Evolutionary conservation across 2,329 filamentous ascomycete genomes (phyloP), one percentile per base, ranked within the genome.

Genomic region (Thelonectria discophora): DNA sequence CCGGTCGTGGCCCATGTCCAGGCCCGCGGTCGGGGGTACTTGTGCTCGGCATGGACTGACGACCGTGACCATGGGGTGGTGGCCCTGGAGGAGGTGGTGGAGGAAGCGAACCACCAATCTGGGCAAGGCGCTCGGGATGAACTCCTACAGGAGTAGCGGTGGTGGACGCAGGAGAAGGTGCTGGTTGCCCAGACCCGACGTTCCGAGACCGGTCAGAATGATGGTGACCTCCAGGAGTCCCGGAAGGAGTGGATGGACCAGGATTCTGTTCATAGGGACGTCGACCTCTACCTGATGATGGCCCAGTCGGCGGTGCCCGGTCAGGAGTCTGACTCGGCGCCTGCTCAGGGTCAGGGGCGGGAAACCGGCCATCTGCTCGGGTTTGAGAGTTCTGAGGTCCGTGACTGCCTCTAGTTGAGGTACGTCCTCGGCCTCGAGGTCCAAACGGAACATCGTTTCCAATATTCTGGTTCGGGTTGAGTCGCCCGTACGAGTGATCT

Each of bases 401-500:
- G 65, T 75, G 69, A 21, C 71, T 67, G 43, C 76, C 73, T 69
- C 82, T 79, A 46, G 75, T 71, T 47, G 76, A 75, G 67, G 76
- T 80, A 62, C 77, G 78, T 60, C 80, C 84, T 69, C 80, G 83
- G 65, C 80, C 83, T 52, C 82, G 81, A 15, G 86, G 86, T 2
- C 85, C 87, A n/a, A 83, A 82, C 3, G 86, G 86, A 42, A 84
- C 81, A 24, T 78, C 74, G 74, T 80, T 69, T 15, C 24, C 24
- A 32, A 80, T 74, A 21, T 79, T 78, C 50, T 81, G 78, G 51
- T 83, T 80, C 2, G 82, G 77, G 63, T 86, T 88, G 49, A 90
- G 78, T 2, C 87, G 84, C 27, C 87, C 87, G 67, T 89, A 89
- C 58, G 85, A 87, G 15, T 85, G 84, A 72, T 90, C 87, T 65